phyloP scores from a whole-genome alignment of 805 yeast genomes.

The Starmerella davenportii region DNA sequence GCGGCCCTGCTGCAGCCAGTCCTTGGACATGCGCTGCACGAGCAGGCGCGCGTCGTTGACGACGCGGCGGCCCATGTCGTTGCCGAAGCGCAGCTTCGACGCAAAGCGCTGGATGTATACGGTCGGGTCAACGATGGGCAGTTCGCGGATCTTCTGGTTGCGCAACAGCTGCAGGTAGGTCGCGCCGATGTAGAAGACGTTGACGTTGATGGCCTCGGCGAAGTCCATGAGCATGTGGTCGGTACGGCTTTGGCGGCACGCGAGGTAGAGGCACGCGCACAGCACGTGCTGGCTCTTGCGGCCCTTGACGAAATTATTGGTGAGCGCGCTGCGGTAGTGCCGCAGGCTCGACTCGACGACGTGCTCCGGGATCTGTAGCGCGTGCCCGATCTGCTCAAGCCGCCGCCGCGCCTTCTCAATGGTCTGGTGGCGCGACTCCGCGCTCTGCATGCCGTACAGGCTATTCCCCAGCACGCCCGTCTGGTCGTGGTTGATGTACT shows the following conservation, averaged over 20 bases:
- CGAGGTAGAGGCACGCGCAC: slow-evolving; percentile 85
- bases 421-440: slow-evolving; percentile 78
- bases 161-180: slow-evolving; percentile 89
- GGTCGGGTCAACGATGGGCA: slow-evolving; percentile 90
- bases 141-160: slow-evolving; percentile 49
- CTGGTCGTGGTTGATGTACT: slow-evolving; percentile 80
- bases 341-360: slow-evolving; percentile 72
- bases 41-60: slow-evolving; percentile 71
- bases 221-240: slow-evolving; percentile 94
- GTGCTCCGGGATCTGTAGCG: slow-evolving; percentile 63
- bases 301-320: slow-evolving; percentile 90
- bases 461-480: slow-evolving; percentile 50
- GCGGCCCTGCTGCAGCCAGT: slow-evolving; percentile 93
- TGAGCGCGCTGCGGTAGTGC: slow-evolving; percentile 76
- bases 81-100: slow-evolving; percentile 67
- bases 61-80: slow-evolving; percentile 40
- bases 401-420: slow-evolving; percentile 65
- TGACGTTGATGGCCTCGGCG: slow-evolving; percentile 71
- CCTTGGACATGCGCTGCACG: slow-evolving; percentile 80
- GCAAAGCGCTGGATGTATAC: slow-evolving; percentile 87
- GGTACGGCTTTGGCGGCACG: slow-evolving; percentile 80
- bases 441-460: slow-evolving; percentile 26
- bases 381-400: slow-evolving; percentile 61
- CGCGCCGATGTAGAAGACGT: slow-evolving; percentile 89
- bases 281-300: slow-evolving; percentile 86